These are phyloP conservation scores for Alternaria gaisen DNA, from an alignment of 2,329 filamentous ascomycete genomes.

Conservation along the genomic window DNA sequence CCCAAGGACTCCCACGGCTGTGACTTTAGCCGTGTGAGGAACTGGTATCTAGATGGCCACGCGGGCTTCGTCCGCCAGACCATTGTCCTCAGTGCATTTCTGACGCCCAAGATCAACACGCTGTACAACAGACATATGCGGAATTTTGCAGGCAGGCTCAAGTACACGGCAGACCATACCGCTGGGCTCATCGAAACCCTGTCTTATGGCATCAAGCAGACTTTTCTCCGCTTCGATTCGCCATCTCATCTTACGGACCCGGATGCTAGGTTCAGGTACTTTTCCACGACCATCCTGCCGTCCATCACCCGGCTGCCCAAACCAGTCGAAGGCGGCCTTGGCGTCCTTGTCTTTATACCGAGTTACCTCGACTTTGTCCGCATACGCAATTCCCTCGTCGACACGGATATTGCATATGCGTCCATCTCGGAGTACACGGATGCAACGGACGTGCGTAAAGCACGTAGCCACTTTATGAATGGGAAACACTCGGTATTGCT, in stretches of 20 bases:
- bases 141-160: constrained; percentile 82
- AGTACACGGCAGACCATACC: constrained; percentile 71
- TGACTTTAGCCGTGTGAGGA: constrained; percentile 89
- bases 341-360: constrained; percentile 88
- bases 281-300: constrained; percentile 82
- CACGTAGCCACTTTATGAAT: constrained; percentile 84
- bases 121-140: constrained; percentile 78
- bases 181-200: constrained; percentile 76
- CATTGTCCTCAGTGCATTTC: constrained; percentile 79
- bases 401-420: constrained; percentile 76
- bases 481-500: constrained; percentile 84
- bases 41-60: constrained; percentile 92
- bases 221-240: constrained; percentile 86
- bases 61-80: constrained; percentile 85
- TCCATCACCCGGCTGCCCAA: constrained; percentile 74
- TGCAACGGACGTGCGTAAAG: constrained; percentile 79
- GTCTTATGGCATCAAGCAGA: constrained; percentile 78
- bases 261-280: constrained; percentile 89
- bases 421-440: constrained; percentile 89
- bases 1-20: constrained; percentile 90
- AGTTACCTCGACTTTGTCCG: constrained; percentile 96
- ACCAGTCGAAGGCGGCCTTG: constrained; percentile 62
- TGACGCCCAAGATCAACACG: constrained; percentile 87
- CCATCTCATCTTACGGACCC: constrained; percentile 77
- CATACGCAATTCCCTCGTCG: constrained; percentile 90